A percentile compares a stretch with the other conserved stretches of the same genome.
These are phyloP conservation scores for Rhizopus sp. DNA, from an alignment of 371 early-diverging fungal genomes.

Conservation along the genomic window DNA sequence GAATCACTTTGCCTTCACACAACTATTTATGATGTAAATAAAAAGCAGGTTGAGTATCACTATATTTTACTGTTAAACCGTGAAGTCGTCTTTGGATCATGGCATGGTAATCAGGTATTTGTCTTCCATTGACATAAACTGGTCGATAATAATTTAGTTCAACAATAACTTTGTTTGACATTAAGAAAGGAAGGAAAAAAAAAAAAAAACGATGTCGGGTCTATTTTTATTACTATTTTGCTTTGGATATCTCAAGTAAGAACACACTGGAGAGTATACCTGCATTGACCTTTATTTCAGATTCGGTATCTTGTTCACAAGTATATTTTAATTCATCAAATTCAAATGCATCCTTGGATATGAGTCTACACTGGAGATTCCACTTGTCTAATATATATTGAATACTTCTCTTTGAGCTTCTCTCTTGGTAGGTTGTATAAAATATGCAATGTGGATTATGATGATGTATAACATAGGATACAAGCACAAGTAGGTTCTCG, in stretches of 20 bases:
- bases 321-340: constrained; percentile 48
- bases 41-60: no score
- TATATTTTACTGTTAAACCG: constrained; percentile 3
- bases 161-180: neutral
- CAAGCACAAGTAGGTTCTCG: constrained; percentile 51
- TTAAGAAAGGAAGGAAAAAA: neutral
- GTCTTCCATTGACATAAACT: constrained; percentile 1
- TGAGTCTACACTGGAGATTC: constrained; percentile 42
- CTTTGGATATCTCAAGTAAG: constrained; percentile 28
- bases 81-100: constrained; percentile 1
- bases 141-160: neutral
- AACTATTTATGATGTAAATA: no score
- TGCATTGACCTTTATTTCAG: constrained; percentile 25
- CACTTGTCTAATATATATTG: constrained; percentile 56
- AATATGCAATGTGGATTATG: constrained; percentile 54
- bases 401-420: constrained; percentile 60
- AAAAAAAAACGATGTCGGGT: neutral
- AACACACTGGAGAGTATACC: constrained; percentile 41
- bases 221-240: neutral
- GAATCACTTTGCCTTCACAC: neutral
- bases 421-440: constrained; percentile 57
- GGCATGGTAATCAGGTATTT: constrained; percentile 1
- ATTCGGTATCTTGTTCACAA: constrained; percentile 14
- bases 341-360: constrained; percentile 43
- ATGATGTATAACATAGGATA: constrained; percentile 47